Evolutionary conservation across 805 yeast species (phyloP), one percentile per base, ranked within the genome.

Genomic region (Starmera dryadoides): DNA sequence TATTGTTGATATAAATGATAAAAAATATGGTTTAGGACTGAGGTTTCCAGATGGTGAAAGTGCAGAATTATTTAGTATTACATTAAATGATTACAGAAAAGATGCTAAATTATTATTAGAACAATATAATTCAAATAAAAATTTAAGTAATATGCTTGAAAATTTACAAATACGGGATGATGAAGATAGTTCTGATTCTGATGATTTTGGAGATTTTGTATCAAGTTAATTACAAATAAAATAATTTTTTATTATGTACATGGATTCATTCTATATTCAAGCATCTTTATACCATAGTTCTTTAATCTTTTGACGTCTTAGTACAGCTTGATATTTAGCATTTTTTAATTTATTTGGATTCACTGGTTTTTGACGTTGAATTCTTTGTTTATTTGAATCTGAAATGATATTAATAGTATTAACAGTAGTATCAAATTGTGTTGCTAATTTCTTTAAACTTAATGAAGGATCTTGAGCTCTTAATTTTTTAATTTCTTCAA

Each of bases 211-310:
- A 3, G 56, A 53, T 36, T 53, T 50, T 40, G 56, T 53, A 4
- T 14, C 43, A 12, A 37, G 43, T 33, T 28, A 28, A 11, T 28
- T 15, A 28, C 23, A 21, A 6, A 21, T 21, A n/a, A n/a, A n/a
- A n/a, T n/a, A n/a, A n/a, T n/a, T n/a, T n/a, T n/a, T 28, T 14
- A 34, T 39, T 44, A 46, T 42, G 30, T 46, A 42, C 43, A 47
- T 33, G 34, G 30, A 40, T 34, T 19, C 34, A 7, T 8, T 19
- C 15, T 18, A 6, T 18, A 6, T 19, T 34, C n/a, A 54, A 36
- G 50, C 55, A 34, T 54, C 57, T 35, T 81, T 68, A 46, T 80
- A 73, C 91, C 91, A 81, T 50, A 69, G 53, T 45, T 56, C 86
- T 86, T 79, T 40, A 55, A 47, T 16, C 60, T 49, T 53, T 72